A percentile compares a stretch with the other conserved stretches of the same genome.
Conservation (phyloP, 768 basidiomycete species). For the Strobilomyces echinocephalus region DNA sequence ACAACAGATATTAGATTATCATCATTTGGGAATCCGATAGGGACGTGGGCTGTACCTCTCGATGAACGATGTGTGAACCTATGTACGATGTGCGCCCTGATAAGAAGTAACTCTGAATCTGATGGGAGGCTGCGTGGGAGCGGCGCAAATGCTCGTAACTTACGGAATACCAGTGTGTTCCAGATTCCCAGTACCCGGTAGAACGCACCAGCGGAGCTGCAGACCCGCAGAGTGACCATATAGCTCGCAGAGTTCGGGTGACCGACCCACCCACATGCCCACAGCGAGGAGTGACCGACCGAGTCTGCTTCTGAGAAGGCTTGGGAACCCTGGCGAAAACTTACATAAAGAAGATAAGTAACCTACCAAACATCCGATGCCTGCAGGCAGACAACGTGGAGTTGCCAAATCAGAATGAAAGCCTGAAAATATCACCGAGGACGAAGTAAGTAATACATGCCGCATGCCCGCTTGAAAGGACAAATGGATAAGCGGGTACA, state of each 20-base stretch:
- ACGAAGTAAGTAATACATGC: slow-evolving; percentile 29
- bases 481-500: slow-evolving; percentile 52
- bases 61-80: slow-evolving; percentile 30
- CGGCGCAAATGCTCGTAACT: slow-evolving; percentile 7
- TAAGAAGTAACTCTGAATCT: slow-evolving; percentile 48
- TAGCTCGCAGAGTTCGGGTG: background rate
- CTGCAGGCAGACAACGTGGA: slow-evolving; percentile 78
- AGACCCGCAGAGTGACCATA: background rate
- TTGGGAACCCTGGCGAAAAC: slow-evolving; percentile 5
- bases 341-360: slow-evolving; percentile 46
- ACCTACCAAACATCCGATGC: slow-evolving; percentile 42
- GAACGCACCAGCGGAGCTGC: background rate
- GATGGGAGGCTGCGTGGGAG: slow-evolving; percentile 41
- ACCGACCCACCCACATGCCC: background rate
- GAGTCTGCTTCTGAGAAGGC: slow-evolving; percentile 9
- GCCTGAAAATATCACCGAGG: slow-evolving; percentile 38
- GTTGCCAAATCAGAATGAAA: slow-evolving; percentile 49
- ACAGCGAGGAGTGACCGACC: background rate
- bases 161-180: slow-evolving; percentile 8
- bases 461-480: slow-evolving; percentile 31
- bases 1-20: slow-evolving; percentile 17
- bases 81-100: slow-evolving; percentile 38
- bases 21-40: slow-evolving; percentile 30
- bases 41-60: slow-evolving; percentile 24
- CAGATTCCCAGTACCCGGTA: background rate